phyloP scores from a whole-genome alignment of 768 basidiomycete species.

The Tylopilus rubrobrunneus region DNA sequence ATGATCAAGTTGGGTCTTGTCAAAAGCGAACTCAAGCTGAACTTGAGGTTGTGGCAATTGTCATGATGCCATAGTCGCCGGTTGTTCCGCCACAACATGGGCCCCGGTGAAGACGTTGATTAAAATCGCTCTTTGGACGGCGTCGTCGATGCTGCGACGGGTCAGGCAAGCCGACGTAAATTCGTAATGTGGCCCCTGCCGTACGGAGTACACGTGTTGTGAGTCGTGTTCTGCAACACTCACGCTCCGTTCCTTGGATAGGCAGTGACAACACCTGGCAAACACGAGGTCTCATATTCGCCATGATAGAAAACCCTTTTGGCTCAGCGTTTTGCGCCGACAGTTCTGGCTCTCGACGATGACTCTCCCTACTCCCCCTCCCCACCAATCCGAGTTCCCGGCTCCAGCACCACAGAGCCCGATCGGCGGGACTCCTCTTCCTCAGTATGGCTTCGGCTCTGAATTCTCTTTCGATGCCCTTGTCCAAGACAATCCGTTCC shows the following conservation, averaged over 20 bases:
- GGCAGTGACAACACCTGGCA: slow-evolving; percentile 31
- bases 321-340: slow-evolving; percentile 5
- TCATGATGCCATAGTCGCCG: neutral
- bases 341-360: slow-evolving; percentile 20
- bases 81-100: neutral
- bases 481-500: slow-evolving; percentile 61
- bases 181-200: neutral
- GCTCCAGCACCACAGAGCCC: slow-evolving; percentile 21
- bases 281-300: slow-evolving; percentile 26
- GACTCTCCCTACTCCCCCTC: slow-evolving; percentile 17
- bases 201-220: slow-evolving; percentile 25
- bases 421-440: slow-evolving; percentile 35
- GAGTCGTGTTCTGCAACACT: slow-evolving; percentile 10
- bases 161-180: neutral
- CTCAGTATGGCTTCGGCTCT: slow-evolving; percentile 70
- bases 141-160: neutral
- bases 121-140: neutral
- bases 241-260: slow-evolving; percentile 18
- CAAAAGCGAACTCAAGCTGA: neutral
- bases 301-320: slow-evolving; percentile 27
- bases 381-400: slow-evolving; percentile 7
- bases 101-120: neutral
- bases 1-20: neutral
- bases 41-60: neutral
- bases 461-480: slow-evolving; percentile 61